Percentiles rank a stretch among this genome's conserved stretches.
Evolutionary conservation across 768 basidiomycete species (phyloP).

Genomic region (Tulasnella sp.): DNA sequence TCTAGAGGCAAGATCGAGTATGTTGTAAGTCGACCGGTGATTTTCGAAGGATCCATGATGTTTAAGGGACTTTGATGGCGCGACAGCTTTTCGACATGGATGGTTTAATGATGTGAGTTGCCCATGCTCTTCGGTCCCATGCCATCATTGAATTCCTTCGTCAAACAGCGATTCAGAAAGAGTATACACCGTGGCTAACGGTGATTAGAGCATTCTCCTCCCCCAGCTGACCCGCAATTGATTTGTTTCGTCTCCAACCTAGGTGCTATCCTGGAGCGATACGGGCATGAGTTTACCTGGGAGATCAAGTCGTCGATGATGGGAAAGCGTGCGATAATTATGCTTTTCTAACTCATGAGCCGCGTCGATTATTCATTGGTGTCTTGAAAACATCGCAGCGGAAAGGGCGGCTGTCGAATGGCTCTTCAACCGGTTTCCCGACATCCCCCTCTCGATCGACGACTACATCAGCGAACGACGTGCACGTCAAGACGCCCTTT

Average conservation of each 20-base stretch:
- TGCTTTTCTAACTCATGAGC: neutral
- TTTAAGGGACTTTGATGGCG: neutral
- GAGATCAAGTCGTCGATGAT: conserved; percentile 81
- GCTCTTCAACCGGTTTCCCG: conserved; percentile 67
- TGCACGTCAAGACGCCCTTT: conserved; percentile 45
- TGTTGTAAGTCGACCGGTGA: neutral
- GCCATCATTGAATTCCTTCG: no score
- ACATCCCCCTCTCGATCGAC: conserved; percentile 50
- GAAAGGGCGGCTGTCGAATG: conserved; percentile 50
- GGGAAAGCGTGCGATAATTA: conserved; percentile 53
- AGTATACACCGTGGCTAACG: neutral
- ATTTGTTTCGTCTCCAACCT: neutral
- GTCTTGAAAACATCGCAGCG: conserved; percentile 30
- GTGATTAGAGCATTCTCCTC: no score
- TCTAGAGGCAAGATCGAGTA: neutral
- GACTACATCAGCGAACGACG: conserved; percentile 48
- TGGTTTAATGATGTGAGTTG: conserved; percentile 30
- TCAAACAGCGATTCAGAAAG: neutral
- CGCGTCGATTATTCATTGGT: neutral
- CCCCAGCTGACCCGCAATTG: neutral
- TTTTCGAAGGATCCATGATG: neutral
- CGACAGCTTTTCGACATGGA: conserved; percentile 54
- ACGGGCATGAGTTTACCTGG: conserved; percentile 75
- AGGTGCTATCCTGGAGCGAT: conserved; percentile 62
- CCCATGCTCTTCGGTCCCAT: neutral